Base-by-base conservation (phyloP, 139 green algal species). In the Chlorella sp. region DNA sequence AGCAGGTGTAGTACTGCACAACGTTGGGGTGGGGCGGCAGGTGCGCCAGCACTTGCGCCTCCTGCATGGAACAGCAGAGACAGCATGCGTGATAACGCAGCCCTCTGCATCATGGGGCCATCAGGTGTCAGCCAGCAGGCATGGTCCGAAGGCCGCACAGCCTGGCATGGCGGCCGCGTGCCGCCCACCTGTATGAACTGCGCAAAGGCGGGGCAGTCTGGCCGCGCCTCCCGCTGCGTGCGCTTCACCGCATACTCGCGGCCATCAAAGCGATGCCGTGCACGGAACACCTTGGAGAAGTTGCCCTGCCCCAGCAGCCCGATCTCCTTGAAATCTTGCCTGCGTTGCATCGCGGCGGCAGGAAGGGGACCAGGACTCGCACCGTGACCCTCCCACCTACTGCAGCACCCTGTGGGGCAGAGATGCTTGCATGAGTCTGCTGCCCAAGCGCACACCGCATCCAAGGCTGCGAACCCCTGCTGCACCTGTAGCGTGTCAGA, bases 161-260 rank as follows among this genome's bases (percentile, higher is more conserved):
- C 30, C 63, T n/a, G n/a, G n/a, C n/a, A n/a, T n/a, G n/a, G n/a
- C n/a, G n/a, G n/a, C n/a, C n/a, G n/a, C n/a, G n/a, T n/a, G n/a
- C n/a, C 72, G 20, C 80, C 5, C 41, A 81, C 82, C 57, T 75
- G 82, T 39, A 88, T 68, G 85, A 84, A 88, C 68, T 83, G 79
- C 15, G 47, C 60, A 82, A 91, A 91, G 13, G 67, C 82, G 2
- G 78, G 65, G 64, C 62, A 82, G 34, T 95, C 85, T 20, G 87
- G 87, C 1, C 74, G 56, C 15, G 97, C 84, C 34, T 91, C 89
- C 32, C 72, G 83, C 41, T 75, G 76, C 25, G 87, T 95, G 69
- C 93, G 93, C 88, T 99, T 99, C 34, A 99, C 73, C 0, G 97
- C 97, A 79, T 98, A 99, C 64, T 92, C 82, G 12, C 89, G 87